These are phyloP conservation scores for Debaryomyces fabryi DNA, from an alignment of 1,139 yeast species.

Conservation along the genomic window DNA sequence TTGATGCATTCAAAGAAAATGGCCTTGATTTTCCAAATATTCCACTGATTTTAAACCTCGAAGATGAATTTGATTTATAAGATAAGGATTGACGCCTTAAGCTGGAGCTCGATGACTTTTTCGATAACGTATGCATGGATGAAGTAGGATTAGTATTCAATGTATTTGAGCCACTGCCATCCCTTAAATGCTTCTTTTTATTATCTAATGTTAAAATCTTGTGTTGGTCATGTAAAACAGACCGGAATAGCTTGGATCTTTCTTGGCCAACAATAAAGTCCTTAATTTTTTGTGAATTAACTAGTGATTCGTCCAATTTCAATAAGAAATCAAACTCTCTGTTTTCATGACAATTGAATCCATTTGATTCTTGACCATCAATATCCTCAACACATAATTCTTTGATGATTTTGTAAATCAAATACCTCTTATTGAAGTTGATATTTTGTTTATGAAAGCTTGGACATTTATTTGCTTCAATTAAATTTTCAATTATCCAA, in stretches of 20 bases:
- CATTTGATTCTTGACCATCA: conserved; percentile 24
- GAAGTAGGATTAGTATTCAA: not conserved
- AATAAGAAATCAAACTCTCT: conserved; percentile 50
- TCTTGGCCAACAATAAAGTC: conserved; percentile 30
- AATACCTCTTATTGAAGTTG: conserved; percentile 48
- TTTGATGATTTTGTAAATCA: conserved; percentile 44
- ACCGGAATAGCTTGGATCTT: conserved; percentile 32
- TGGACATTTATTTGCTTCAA: conserved; percentile 41
- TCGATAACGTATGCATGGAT: conserved; percentile 22
- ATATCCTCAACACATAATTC: conserved; percentile 45
- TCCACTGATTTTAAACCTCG: conserved; percentile 50
- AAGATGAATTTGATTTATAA: conserved; percentile 41
- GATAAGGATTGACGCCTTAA: conserved; percentile 46
- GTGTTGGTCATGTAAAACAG: conserved; percentile 39
- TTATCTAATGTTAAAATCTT: conserved; percentile 36
- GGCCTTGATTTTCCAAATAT: conserved; percentile 44
- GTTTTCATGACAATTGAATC: conserved; percentile 37
- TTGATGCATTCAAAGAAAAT: conserved; percentile 29
- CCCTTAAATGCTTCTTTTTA: conserved; percentile 34
- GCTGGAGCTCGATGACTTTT: conserved; percentile 37
- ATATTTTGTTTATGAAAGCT: conserved; percentile 33
- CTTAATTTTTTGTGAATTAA: conserved; percentile 28
- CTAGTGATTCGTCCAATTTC: conserved; percentile 42
- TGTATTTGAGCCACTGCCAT: not conserved
- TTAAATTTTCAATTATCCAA: conserved; percentile 49